Conservation (phyloP, 306 rosid species). For the Cucumis hystrix region DNA sequence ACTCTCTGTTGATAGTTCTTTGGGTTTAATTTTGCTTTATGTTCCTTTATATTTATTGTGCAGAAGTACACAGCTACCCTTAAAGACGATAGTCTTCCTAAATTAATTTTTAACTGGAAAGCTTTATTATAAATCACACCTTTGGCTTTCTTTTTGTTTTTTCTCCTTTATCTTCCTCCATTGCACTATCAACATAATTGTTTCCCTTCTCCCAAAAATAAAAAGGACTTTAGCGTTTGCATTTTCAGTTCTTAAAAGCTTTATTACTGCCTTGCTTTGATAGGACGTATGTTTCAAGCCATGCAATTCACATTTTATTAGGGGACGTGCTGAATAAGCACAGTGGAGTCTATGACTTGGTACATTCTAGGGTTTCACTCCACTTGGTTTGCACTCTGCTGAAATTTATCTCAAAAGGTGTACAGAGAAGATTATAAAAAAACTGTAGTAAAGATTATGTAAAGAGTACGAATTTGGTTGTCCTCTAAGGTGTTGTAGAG, state of each 20-base stretch:
- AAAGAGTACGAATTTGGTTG: not conserved
- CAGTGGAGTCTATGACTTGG: slow-evolving; percentile 5
- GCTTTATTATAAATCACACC: not conserved
- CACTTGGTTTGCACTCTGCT: not conserved
- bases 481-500: not conserved
- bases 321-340: not conserved
- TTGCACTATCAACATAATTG: too few relatives aligned
- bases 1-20: too few relatives aligned
- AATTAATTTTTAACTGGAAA: not conserved
- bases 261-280: too few relatives aligned
- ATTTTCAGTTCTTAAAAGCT: too few relatives aligned
- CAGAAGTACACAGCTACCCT: not conserved
- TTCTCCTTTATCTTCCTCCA: too few relatives aligned
- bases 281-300: too few relatives aligned
- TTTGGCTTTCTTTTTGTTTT: too few relatives aligned
- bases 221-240: too few relatives aligned
- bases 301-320: too few relatives aligned
- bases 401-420: not conserved
- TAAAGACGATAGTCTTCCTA: not conserved
- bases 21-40: not conserved
- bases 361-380: not conserved
- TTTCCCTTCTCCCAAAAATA: too few relatives aligned
- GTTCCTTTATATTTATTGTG: not conserved
- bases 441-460: slow-evolving; percentile 8
- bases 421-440: not conserved